Evolutionary conservation across 371 early-diverging fungal genomes (phyloP), one percentile per base, ranked within the genome.

Genomic region (Syncephalastrum racemosum): DNA sequence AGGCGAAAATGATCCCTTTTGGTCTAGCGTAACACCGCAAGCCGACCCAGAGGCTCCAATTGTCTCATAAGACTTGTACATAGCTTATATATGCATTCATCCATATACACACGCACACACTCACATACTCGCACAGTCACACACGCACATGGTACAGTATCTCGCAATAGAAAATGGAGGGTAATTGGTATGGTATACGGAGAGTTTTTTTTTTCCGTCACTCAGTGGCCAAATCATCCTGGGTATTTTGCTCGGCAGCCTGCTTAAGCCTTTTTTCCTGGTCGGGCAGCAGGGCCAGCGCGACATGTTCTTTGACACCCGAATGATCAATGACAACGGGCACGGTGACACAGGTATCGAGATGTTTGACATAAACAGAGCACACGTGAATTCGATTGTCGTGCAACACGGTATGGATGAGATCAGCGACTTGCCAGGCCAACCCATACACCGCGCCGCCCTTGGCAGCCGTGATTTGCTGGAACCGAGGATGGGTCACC

Each of bases 391-490:
- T 70, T 25, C 81, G 74, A 58, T 87, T 74, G 49, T 77, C 64
- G 16, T 85, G 53, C 2, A 36, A 20, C 53, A 89, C 77, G 7
- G 78, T 59, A 50, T 85, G 78, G 19, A 80, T 75, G 5, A 92
- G 53, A 3, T 67, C 67, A 0, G 90, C 75, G 2, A 85, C 82
- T 13, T 83, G 79, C n/a, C 86, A 86, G 13, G 86, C 92, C 42
- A 85, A 83, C 19, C 93, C 93, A 66, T 79, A 93, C 69, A 87
- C 84, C 0, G 93, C 91, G 10, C 85, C 83, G 10, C 93, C 93
- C 62, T 93, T 93, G 51, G 81, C 70, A 10, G 88, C 83, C 25
- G 87, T 89, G 56, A 93, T 92, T 45, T 75, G 73, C 44, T 87
- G 82, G 2, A 87, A 87, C 65, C 60, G 53, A 41, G 87, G 86